Conservation (phyloP, 2,329 filamentous ascomycete species). For the Truncatella angustata region DNA sequence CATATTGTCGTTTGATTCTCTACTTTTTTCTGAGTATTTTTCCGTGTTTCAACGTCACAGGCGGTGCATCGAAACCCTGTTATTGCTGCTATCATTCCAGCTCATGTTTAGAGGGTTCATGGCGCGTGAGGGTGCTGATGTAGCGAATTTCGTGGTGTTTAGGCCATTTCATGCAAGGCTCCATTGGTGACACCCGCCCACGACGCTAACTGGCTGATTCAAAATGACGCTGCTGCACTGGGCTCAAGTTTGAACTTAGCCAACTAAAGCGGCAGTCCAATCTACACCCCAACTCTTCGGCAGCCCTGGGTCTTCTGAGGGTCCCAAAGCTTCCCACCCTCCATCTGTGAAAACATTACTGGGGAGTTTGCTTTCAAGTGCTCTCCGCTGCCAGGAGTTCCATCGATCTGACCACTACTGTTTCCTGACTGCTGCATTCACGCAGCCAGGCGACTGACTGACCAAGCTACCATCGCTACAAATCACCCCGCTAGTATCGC, state of each 20-base stretch:
- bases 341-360: no score
- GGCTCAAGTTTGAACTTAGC: not conserved
- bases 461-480: no score
- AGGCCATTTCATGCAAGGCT: conserved; percentile 8
- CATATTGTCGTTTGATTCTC: not conserved
- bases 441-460: no score
- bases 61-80: not conserved
- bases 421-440: no score
- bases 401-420: no score
- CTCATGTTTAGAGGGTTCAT: conserved; percentile 9
- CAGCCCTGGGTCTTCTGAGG: not conserved
- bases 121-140: conserved; percentile 7
- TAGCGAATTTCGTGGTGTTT: conserved; percentile 7
- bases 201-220: conserved; percentile 10
- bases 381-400: no score
- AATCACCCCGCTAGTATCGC: no score
- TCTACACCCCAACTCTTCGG: not conserved
- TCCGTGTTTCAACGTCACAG: not conserved
- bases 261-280: conserved; percentile 8
- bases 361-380: no score
- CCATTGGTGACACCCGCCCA: conserved; percentile 4
- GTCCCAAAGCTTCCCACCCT: not conserved
- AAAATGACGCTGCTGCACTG: conserved; percentile 5
- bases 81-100: not conserved
- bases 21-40: not conserved